Conservation (phyloP, 2,329 filamentous ascomycete genomes). For the Thielaviopsis cerberus region DNA sequence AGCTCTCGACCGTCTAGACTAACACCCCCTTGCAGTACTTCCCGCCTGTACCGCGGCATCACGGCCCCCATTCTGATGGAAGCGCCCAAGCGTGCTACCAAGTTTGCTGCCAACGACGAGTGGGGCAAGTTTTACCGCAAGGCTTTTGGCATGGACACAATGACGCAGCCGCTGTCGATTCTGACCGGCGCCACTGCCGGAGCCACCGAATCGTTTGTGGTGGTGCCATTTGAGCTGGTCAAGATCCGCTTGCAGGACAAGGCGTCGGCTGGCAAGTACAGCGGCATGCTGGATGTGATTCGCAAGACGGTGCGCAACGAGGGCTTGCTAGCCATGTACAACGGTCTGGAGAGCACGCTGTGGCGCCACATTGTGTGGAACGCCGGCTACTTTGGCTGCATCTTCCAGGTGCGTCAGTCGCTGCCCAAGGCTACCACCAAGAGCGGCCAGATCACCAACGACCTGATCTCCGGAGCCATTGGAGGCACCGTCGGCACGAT, state of each 20-base stretch:
- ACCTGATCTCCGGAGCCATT: constrained; percentile 67
- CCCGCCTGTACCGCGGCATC: constrained; percentile 88
- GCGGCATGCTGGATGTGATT: constrained; percentile 62
- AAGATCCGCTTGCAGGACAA: constrained; percentile 97
- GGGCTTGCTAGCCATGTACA: constrained; percentile 77
- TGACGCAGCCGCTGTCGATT: constrained; percentile 80
- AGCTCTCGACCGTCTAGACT: constrained; percentile 3
- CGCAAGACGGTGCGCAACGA: constrained; percentile 68
- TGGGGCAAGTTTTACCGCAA: constrained; percentile 92
- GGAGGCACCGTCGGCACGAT: constrained; percentile 81
- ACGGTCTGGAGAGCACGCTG: constrained; percentile 87
- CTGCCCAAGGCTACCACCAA: constrained; percentile 70
- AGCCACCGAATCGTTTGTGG: constrained; percentile 88
- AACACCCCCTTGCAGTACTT: constrained; percentile 38
- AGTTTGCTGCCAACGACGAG: constrained; percentile 96
- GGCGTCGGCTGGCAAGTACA: constrained; percentile 77
- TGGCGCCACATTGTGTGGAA: constrained; percentile 90
- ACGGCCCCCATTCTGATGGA: constrained; percentile 94
- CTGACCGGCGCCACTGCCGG: constrained; percentile 88
- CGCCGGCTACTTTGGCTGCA: constrained; percentile 91
- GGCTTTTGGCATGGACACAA: constrained; percentile 65
- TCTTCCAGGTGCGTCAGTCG: constrained; percentile 83
- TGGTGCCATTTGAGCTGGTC: constrained; percentile 94
- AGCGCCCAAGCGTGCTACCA: constrained; percentile 80
- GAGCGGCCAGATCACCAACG: constrained; percentile 63